These are phyloP conservation scores for Prunella vulgaris DNA, from an alignment of 257 asterid species.

Conservation along the genomic window DNA sequence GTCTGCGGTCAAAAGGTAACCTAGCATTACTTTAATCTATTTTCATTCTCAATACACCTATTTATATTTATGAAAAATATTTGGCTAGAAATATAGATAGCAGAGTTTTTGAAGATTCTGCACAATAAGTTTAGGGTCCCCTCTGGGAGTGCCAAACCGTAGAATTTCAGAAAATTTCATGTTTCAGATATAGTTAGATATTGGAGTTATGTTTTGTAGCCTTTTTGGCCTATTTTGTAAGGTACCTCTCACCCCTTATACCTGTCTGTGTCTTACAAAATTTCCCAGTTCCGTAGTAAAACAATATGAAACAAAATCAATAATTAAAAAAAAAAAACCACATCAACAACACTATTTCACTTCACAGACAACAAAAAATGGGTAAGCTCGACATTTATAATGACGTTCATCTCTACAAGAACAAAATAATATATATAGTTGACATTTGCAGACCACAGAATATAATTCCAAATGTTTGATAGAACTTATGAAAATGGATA, in stretches of 20 bases:
- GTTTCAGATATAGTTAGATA: background rate
- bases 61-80: background rate
- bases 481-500: background rate
- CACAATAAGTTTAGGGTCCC: background rate
- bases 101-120: background rate
- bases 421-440: background rate
- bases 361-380: background rate
- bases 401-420: background rate
- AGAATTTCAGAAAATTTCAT: background rate
- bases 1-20: background rate
- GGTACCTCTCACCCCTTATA: background rate
- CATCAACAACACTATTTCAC: background rate
- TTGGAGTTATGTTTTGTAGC: background rate
- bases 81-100: background rate
- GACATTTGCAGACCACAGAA: background rate
- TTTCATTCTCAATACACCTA: background rate
- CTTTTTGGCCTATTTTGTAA: background rate
- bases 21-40: background rate
- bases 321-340: background rate
- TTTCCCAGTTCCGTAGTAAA: background rate
- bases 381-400: background rate
- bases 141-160: background rate
- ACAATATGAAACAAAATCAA: background rate
- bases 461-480: background rate
- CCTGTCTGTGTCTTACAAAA: background rate